Conservation (phyloP, 345 rosid species). For the Theobroma cacao region DNA sequence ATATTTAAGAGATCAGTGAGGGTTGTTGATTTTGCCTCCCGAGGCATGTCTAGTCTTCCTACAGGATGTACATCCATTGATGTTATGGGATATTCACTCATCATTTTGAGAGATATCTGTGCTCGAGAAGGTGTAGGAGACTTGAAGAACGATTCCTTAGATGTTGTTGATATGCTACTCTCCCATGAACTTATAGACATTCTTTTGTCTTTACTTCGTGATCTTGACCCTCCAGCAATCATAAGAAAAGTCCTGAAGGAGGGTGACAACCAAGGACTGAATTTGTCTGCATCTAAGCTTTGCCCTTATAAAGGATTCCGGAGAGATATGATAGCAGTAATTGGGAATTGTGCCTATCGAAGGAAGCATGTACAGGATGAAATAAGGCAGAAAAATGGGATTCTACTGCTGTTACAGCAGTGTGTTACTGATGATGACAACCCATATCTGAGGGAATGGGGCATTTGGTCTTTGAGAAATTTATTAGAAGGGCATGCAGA, state of each 20-base stretch:
- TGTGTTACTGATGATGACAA: constrained; percentile 74
- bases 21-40: constrained; percentile 30
- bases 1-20: constrained; percentile 41
- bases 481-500: constrained; percentile 66
- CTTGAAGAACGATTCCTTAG: constrained; percentile 23
- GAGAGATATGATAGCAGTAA: constrained; percentile 72
- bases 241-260: constrained; percentile 53
- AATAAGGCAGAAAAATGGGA: constrained; percentile 55
- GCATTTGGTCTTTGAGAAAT: constrained; percentile 72
- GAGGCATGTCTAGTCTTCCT: constrained; percentile 56
- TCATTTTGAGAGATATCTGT: constrained; percentile 56
- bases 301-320: constrained; percentile 79
- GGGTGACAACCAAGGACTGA: constrained; percentile 21
- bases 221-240: constrained; percentile 65
- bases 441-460: constrained; percentile 83
- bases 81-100: constrained; percentile 65
- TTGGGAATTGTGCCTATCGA: constrained; percentile 64
- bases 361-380: constrained; percentile 71
- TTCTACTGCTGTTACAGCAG: constrained; percentile 65
- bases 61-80: constrained; percentile 43
- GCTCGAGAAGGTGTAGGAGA: constrained; percentile 38
- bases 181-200: constrained; percentile 49
- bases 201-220: constrained; percentile 47
- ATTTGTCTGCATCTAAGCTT: constrained; percentile 23
- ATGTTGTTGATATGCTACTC: constrained; percentile 36